A percentile compares a stretch with the other conserved stretches of the same genome.
These are phyloP conservation scores for Groenewaldozyma tartarivorans DNA, from an alignment of 805 yeast genomes.

Conservation along the genomic window DNA sequence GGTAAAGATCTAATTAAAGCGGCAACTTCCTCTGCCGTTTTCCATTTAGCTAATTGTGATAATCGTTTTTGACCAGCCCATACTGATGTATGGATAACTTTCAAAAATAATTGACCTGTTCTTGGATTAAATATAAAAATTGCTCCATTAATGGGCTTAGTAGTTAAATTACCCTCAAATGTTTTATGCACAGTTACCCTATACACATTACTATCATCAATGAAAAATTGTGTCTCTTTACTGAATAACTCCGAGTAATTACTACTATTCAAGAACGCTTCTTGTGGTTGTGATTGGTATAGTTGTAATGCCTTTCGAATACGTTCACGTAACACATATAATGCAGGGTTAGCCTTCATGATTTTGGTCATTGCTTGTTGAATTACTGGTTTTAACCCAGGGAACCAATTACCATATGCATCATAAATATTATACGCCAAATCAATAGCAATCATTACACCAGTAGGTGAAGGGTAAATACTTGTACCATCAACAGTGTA, in stretches of 20 bases:
- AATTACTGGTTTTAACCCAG: slow-evolving; percentile 81
- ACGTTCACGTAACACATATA: slow-evolving; percentile 85
- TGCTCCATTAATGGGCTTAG: slow-evolving; percentile 90
- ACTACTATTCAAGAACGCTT: slow-evolving; percentile 77
- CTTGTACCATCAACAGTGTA: slow-evolving; percentile 82
- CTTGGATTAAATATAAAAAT: slow-evolving; percentile 83
- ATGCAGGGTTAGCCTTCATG: slow-evolving; percentile 90
- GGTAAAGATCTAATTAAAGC: slow-evolving; percentile 84
- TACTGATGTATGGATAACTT: slow-evolving; percentile 84
- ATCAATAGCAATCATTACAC: slow-evolving; percentile 83
- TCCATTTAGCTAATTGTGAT: slow-evolving; percentile 94
- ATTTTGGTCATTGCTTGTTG: slow-evolving; percentile 89
- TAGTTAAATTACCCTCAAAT: slow-evolving; percentile 83
- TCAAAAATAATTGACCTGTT: slow-evolving; percentile 81
- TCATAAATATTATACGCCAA: slow-evolving; percentile 93
- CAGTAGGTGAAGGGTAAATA: slow-evolving; percentile 87
- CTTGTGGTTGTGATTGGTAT: slow-evolving; percentile 89
- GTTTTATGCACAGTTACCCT: slow-evolving; percentile 88
- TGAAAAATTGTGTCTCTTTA: slow-evolving; percentile 71
- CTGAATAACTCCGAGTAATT: slow-evolving; percentile 87
- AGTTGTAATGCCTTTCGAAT: slow-evolving; percentile 88
- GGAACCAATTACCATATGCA: slow-evolving; percentile 96
- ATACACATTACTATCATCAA: slow-evolving; percentile 92
- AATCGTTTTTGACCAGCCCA: slow-evolving; percentile 96
- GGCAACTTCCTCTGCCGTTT: slow-evolving; percentile 95